Conservation (phyloP, 305 asterid genomes). For the Euphrasia arctica region DNA sequence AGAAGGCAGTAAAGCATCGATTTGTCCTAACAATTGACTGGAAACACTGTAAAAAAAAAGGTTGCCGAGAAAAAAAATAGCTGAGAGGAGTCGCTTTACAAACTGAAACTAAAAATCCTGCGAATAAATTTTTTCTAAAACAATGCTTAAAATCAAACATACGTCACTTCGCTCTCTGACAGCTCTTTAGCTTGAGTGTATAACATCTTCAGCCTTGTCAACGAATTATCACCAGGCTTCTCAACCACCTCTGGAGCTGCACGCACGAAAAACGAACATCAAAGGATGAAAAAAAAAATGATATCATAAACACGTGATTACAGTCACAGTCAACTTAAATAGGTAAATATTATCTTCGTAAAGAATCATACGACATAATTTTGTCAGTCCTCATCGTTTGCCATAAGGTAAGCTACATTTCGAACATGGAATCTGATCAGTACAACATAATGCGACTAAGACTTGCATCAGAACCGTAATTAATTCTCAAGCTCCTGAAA, state of each 20-base stretch:
- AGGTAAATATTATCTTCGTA: slow-evolving; percentile 13
- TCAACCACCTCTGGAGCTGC: slow-evolving; percentile 92
- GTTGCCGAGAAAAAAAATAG: slow-evolving; percentile 17
- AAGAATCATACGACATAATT: slow-evolving; percentile 5
- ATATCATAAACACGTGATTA: slow-evolving; percentile 3
- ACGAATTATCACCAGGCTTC: slow-evolving; percentile 82
- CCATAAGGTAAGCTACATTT: slow-evolving; percentile 6
- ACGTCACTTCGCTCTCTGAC: slow-evolving; percentile 78
- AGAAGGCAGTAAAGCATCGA: slow-evolving; percentile 75
- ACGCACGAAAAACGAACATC: slow-evolving; percentile 17
- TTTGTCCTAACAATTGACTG: slow-evolving; percentile 62
- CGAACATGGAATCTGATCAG: background rate
- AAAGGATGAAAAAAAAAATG: slow-evolving; percentile 14
- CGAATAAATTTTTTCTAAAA: slow-evolving; percentile 14
- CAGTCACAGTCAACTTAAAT: background rate
- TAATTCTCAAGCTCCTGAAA: slow-evolving; percentile 16
- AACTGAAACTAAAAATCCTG: slow-evolving; percentile 13
- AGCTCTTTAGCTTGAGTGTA: slow-evolving; percentile 89
- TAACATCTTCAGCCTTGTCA: slow-evolving; percentile 62
- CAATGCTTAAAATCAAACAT: slow-evolving; percentile 22
- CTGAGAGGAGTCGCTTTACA: slow-evolving; percentile 7
- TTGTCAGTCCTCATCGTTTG: slow-evolving; percentile 3
- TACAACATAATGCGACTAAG: background rate
- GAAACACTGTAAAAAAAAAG: slow-evolving; percentile 54
- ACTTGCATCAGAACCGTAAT: background rate